Base-by-base conservation (phyloP, 179 eudicot species). In the Camellia oleifera region DNA sequence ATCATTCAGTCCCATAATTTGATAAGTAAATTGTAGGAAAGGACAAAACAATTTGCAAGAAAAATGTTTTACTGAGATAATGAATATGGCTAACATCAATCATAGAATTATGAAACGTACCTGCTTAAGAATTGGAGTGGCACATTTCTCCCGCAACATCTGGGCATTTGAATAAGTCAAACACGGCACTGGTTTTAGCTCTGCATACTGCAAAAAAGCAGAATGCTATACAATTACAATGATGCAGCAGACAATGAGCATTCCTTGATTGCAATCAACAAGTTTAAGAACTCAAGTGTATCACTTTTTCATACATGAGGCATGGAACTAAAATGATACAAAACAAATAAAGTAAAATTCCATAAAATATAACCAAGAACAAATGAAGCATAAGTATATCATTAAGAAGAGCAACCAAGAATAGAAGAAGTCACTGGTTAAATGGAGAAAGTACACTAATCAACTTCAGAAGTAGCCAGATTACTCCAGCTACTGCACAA, bases 121-220 rank as follows among this genome's bases (percentile, higher is more conserved):
- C 99, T 96, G 99, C 88, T 92, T 89, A 71, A 91, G 91, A 81
- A 94, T 86, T 76, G 88, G 86, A 71, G 99, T 96, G 64, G 96
- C 90, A 84, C 97, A 96, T 88, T 91, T 90, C 72, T 90, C 99
- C 85, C 98, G 91, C 81, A 96, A 78, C 53, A 9, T 77, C 71
- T 83, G 80, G 87, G 99, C 97, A 91, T 94, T 91, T 45, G 93
- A 71, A 81, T 94, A 94, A 40, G 97, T 92, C 88, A 94, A 77
- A 84, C 99, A 96, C 45, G 97, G 97, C 42, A 96, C 99, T 20
- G 99, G 99, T 85, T 96, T 94, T 80, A 96, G 94, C 82, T 96
- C 99, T 78, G 99, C 99, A 84, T 96, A 96, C 99, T 96, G 89
- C 86, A 87, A 75, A 81, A 81, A 53, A 80, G 60, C 11, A 58